These are phyloP conservation scores for Colletotrichum chlorophyti DNA, from an alignment of 2,329 filamentous ascomycete genomes.

Conservation along the genomic window DNA sequence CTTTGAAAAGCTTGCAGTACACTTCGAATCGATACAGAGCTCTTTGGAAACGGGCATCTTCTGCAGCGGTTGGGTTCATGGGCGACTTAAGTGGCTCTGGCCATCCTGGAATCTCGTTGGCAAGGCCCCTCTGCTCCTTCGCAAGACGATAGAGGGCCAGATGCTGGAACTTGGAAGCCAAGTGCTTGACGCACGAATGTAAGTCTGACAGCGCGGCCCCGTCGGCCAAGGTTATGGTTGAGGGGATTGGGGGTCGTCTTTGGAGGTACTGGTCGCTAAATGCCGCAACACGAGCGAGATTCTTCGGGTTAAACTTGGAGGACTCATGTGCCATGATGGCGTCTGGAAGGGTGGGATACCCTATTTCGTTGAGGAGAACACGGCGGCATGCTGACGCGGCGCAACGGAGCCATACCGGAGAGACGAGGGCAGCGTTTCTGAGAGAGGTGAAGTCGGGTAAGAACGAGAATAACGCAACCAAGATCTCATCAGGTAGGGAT, in stretches of 20 bases:
- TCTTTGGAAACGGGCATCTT: conserved; percentile 17
- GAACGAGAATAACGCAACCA: conserved; percentile 12
- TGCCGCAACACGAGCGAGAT: background rate
- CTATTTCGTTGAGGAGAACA: conserved; percentile 20
- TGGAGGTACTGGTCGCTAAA: conserved; percentile 20
- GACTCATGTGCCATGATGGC: conserved; percentile 9
- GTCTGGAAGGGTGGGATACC: background rate
- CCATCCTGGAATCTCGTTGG: conserved; percentile 16
- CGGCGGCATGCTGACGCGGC: conserved; percentile 22
- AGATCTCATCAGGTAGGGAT: conserved; percentile 14
- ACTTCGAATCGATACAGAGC: conserved; percentile 22
- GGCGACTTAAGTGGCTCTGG: background rate
- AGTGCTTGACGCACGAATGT: background rate
- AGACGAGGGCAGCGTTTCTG: conserved; percentile 16
- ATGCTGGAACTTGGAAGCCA: conserved; percentile 5
- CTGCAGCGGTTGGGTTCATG: background rate
- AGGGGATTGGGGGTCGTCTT: conserved; percentile 1
- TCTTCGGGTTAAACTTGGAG: background rate
- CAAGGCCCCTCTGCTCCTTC: conserved; percentile 14
- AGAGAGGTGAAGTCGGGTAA: conserved; percentile 12
- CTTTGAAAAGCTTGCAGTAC: conserved; percentile 20
- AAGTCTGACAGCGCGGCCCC: conserved; percentile 1
- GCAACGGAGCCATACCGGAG: conserved; percentile 6
- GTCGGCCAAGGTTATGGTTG: conserved; percentile 4
- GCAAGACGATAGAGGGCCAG: background rate